These are phyloP conservation scores for Clathrus columnatus DNA, from an alignment of 768 basidiomycete genomes.

Conservation along the genomic window DNA sequence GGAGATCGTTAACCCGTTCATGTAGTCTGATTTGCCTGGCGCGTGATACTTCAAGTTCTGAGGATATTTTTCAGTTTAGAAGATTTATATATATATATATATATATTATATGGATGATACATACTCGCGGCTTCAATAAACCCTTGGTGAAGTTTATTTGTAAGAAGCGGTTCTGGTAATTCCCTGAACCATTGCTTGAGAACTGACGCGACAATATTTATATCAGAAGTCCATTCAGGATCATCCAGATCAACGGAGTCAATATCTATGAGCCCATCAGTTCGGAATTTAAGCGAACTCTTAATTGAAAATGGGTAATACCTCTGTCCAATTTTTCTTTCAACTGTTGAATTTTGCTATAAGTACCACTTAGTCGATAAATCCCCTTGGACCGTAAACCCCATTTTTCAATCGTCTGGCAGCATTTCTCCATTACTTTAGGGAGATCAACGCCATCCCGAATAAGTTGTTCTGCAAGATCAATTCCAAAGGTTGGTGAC, in stretches of 20 bases:
- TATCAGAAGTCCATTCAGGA: slow-evolving; percentile 87
- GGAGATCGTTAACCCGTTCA: slow-evolving; percentile 94
- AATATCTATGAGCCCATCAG: slow-evolving; percentile 43
- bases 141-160: slow-evolving; percentile 72
- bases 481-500: slow-evolving; percentile 85
- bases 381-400: slow-evolving; percentile 82
- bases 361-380: slow-evolving; percentile 88
- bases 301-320: slow-evolving; percentile 22
- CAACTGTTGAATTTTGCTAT: slow-evolving; percentile 75
- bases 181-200: slow-evolving; percentile 96
- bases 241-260: slow-evolving; percentile 81
- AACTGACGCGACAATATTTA: slow-evolving; percentile 92
- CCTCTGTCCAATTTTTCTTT: slow-evolving; percentile 84
- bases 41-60: slow-evolving; percentile 90
- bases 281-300: neutral
- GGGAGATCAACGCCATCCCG: slow-evolving; percentile 89
- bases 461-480: slow-evolving; percentile 87
- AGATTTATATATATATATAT: neutral
- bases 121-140: slow-evolving; percentile 94
- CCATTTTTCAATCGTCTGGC: slow-evolving; percentile 83
- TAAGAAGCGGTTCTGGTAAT: slow-evolving; percentile 88
- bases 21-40: slow-evolving; percentile 92
- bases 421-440: slow-evolving; percentile 78
- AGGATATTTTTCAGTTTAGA: slow-evolving; percentile 1
- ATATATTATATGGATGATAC: slow-evolving; percentile 22